These are phyloP conservation scores for Sporothrix pallida DNA, from an alignment of 2,329 filamentous ascomycete species.

Conservation along the genomic window DNA sequence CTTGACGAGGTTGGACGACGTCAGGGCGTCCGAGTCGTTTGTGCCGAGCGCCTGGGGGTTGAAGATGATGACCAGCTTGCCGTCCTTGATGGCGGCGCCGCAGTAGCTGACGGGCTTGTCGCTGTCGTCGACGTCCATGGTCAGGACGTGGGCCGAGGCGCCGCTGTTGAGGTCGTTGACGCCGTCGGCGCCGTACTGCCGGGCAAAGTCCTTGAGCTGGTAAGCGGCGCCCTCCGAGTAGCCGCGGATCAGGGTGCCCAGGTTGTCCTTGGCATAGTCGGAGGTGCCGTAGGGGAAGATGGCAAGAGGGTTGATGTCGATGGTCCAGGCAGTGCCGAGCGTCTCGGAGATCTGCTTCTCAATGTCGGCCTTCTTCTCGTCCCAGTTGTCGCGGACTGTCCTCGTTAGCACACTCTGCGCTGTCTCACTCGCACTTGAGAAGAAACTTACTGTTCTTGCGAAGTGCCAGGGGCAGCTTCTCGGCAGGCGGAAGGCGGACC, in stretches of 20 bases:
- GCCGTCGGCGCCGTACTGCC: conserved; percentile 44
- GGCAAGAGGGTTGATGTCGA: conserved; percentile 54
- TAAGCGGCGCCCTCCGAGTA: conserved; percentile 41
- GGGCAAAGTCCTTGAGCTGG: conserved; percentile 30
- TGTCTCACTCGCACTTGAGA: neutral
- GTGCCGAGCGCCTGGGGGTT: conserved; percentile 50
- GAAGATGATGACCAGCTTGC: conserved; percentile 57
- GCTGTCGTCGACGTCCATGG: conserved; percentile 54
- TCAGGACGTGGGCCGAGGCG: conserved; percentile 51
- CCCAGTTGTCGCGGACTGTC: conserved; percentile 60
- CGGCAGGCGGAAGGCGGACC: conserved; percentile 51
- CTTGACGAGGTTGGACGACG: conserved; percentile 47
- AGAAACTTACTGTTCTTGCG: conserved; percentile 56
- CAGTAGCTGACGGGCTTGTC: conserved; percentile 49
- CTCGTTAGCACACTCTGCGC: neutral
- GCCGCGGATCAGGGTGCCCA: conserved; percentile 53
- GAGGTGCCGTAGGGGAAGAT: conserved; percentile 54
- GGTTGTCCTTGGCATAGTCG: conserved; percentile 50
- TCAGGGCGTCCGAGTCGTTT: conserved; percentile 53
- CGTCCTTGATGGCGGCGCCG: conserved; percentile 56
- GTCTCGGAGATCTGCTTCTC: conserved; percentile 53
- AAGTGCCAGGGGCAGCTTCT: conserved; percentile 57
- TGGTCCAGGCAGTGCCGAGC: conserved; percentile 56
- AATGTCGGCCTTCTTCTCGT: conserved; percentile 52
- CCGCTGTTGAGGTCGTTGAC: conserved; percentile 54